phyloP scores from a whole-genome alignment of 805 yeast genomes.

The Yamadazyma sp. region DNA sequence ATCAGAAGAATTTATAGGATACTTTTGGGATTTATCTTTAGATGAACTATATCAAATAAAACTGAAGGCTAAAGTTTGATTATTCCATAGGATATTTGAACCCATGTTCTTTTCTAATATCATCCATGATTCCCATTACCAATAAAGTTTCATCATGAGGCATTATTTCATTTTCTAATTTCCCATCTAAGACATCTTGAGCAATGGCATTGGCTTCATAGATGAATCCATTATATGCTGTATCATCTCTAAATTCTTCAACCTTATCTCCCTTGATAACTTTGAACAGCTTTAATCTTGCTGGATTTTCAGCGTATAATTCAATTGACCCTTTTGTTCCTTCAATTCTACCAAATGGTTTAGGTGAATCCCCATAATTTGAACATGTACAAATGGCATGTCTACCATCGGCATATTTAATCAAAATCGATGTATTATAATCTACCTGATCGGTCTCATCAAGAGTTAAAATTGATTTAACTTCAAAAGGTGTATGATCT shows the following conservation, averaged over 20 bases:
- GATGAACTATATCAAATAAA: no score
- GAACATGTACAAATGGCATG: conserved; percentile 38
- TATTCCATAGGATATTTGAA: conserved; percentile 43
- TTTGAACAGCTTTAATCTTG: conserved; percentile 24
- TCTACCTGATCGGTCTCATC: conserved; percentile 40
- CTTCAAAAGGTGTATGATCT: conserved; percentile 22
- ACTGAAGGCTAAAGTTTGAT: not conserved
- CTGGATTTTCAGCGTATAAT: conserved; percentile 30
- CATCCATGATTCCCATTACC: conserved; percentile 49
- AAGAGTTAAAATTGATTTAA: conserved; percentile 32
- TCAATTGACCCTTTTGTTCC: conserved; percentile 32
- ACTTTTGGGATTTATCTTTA: no score
- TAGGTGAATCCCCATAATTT: conserved; percentile 23
- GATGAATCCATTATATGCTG: conserved; percentile 47
- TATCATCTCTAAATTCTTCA: conserved; percentile 28
- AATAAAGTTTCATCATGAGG: conserved; percentile 46
- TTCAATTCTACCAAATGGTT: conserved; percentile 30
- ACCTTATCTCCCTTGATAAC: conserved; percentile 27
- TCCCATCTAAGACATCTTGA: conserved; percentile 39
- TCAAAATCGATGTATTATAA: conserved; percentile 33
- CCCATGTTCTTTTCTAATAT: conserved; percentile 40
- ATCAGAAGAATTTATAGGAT: no score
- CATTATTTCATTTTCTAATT: conserved; percentile 29
- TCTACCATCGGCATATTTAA: conserved; percentile 38
- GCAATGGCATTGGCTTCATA: conserved; percentile 58